These are phyloP conservation scores for Gnomoniopsis smithogilvyi DNA, from an alignment of 2,329 filamentous ascomycete genomes.

Conservation along the genomic window DNA sequence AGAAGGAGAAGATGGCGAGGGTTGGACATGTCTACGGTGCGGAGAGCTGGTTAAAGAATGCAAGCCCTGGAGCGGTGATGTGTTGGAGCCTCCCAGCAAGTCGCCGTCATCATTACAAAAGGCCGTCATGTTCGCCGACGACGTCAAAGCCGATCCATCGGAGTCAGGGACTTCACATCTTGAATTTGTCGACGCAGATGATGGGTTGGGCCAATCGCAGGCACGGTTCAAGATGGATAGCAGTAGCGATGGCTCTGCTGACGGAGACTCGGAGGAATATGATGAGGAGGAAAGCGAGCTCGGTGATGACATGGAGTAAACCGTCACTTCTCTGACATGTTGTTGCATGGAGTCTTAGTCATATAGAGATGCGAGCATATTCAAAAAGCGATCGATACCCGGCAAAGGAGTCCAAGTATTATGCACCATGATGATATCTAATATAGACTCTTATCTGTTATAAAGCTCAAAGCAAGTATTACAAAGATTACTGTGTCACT, in stretches of 20 bases:
- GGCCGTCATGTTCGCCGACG: conserved; percentile 61
- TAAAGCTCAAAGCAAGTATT: no score
- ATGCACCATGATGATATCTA: no score
- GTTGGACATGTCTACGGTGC: conserved; percentile 88
- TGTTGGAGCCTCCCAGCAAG: conserved; percentile 58
- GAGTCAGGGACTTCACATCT: conserved; percentile 24
- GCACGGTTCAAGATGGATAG: conserved; percentile 18
- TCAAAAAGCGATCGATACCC: no score
- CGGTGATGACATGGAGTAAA: conserved; percentile 22
- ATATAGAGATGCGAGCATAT: no score
- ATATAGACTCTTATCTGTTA: no score
- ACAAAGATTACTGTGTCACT: no score
- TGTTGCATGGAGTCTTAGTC: no score
- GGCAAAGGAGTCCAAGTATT: no score
- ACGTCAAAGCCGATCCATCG: conserved; percentile 35
- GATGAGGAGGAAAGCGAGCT: conserved; percentile 28
- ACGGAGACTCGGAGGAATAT: conserved; percentile 27
- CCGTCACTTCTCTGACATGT: no score
- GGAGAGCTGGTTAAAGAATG: conserved; percentile 81
- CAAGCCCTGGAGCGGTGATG: conserved; percentile 87
- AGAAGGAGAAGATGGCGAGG: conserved; percentile 90
- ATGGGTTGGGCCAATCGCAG: conserved; percentile 9
- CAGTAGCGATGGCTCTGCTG: conserved; percentile 19
- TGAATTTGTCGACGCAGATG: conserved; percentile 12
- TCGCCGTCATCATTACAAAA: conserved; percentile 40